Evolutionary conservation across 257 asterid genomes (phyloP).

Genomic region (Ocimum tenuiflorum): DNA sequence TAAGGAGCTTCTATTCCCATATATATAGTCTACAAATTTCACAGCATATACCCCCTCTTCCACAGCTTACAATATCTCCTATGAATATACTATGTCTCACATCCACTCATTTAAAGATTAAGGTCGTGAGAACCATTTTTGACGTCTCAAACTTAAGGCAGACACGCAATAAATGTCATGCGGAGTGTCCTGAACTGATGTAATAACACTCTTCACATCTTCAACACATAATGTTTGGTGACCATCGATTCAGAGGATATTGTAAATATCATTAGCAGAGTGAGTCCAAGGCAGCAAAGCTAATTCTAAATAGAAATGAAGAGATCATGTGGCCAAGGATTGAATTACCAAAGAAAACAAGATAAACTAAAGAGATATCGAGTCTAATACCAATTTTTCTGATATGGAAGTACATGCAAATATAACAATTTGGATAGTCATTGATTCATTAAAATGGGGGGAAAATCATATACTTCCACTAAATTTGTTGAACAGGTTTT

Average conservation of each 20-base stretch:
- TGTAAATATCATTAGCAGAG: background rate
- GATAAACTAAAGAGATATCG: background rate
- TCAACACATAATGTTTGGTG: background rate
- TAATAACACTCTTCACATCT: background rate
- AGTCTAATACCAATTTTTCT: background rate
- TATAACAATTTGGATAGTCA: conserved; percentile 6
- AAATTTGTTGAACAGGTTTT: conserved; percentile 10
- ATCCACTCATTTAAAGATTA: too few species aligned
- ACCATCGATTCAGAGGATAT: background rate
- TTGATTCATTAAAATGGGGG: background rate
- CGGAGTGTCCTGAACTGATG: too few species aligned
- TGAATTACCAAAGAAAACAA: background rate
- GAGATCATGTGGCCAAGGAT: background rate
- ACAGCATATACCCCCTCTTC: too few species aligned
- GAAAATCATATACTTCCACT: conserved; percentile 1
- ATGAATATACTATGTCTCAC: too few species aligned
- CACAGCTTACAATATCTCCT: too few species aligned
- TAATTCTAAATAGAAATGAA: background rate
- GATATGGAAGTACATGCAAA: background rate
- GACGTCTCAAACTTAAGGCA: too few species aligned
- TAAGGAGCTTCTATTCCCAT: too few species aligned
- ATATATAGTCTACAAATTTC: too few species aligned
- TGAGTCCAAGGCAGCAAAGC: background rate
- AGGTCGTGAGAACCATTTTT: too few species aligned
- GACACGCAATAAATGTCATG: too few species aligned